Percentiles rank a stretch among this genome's conserved stretches.
phyloP scores from a whole-genome alignment of 495 filamentous ascomycete genomes.

The Podospora pseudopauciseta region DNA sequence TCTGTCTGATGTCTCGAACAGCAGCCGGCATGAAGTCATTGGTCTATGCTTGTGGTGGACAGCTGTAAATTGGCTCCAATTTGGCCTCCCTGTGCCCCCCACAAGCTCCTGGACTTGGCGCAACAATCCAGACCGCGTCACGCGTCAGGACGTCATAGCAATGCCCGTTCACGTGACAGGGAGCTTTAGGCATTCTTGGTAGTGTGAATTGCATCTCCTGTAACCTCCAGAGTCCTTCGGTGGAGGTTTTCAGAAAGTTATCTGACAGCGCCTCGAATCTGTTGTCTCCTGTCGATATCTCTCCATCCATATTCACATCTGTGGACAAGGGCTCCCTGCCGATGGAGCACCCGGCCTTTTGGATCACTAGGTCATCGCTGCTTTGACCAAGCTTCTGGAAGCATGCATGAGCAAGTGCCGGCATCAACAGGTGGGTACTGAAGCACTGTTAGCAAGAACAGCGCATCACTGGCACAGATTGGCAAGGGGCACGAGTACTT shows the following conservation, averaged over 20 bases:
- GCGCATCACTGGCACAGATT: too few species aligned
- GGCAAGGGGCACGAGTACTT: too few species aligned
- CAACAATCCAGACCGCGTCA: slow-evolving; percentile 21
- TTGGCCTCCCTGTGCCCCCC: background rate
- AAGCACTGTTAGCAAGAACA: too few species aligned
- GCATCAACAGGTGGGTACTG: background rate
- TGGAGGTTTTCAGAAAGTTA: background rate
- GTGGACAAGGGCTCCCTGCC: background rate
- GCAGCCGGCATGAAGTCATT: slow-evolving; percentile 18
- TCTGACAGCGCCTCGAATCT: background rate
- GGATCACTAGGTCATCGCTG: background rate
- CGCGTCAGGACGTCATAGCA: slow-evolving; percentile 31
- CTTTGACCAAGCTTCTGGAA: background rate
- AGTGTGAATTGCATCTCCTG: too few species aligned
- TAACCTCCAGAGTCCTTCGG: background rate
- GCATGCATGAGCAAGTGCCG: background rate
- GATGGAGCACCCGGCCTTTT: background rate
- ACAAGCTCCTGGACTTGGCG: slow-evolving; percentile 3
- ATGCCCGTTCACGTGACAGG: slow-evolving; percentile 4
- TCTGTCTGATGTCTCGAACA: background rate
- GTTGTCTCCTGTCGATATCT: too few species aligned
- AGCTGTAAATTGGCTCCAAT: slow-evolving; percentile 6
- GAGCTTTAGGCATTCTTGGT: background rate
- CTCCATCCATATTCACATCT: background rate
- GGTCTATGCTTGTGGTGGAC: slow-evolving; percentile 6